Conservation (phyloP, 345 rosid genomes). For the Acer campestre region DNA sequence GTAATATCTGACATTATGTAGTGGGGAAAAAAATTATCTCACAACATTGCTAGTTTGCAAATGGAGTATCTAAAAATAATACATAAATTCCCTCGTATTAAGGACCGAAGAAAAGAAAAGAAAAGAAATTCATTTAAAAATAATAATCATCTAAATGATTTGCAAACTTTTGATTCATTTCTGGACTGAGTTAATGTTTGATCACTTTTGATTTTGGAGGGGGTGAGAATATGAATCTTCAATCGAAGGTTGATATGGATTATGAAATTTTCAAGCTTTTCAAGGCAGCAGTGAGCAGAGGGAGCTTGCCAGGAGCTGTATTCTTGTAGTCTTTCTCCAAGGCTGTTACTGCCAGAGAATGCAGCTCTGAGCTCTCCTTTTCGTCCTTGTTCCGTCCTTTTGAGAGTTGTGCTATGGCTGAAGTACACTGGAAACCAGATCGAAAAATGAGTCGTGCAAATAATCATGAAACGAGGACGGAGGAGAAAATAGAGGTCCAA, state of each 20-base stretch:
- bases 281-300: slow-evolving; percentile 64
- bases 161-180: slow-evolving; percentile 11
- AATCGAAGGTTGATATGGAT: slow-evolving; percentile 15
- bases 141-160: slow-evolving; percentile 12
- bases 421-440: slow-evolving; percentile 58
- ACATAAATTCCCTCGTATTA: slow-evolving; percentile 21
- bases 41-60: slow-evolving; percentile 10
- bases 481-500: neutral
- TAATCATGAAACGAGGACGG: neutral
- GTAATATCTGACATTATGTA: neutral
- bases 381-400: slow-evolving; percentile 88
- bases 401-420: slow-evolving; percentile 77
- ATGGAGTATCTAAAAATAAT: slow-evolving; percentile 14
- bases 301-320: slow-evolving; percentile 69
- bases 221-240: slow-evolving; percentile 20
- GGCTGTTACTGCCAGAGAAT: slow-evolving; percentile 63
- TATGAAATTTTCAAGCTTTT: slow-evolving; percentile 66
- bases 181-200: slow-evolving; percentile 10
- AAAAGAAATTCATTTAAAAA: neutral
- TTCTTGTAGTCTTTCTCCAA: slow-evolving; percentile 90
- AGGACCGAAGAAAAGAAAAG: slow-evolving; percentile 12
- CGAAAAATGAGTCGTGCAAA: slow-evolving; percentile 20
- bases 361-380: slow-evolving; percentile 77
- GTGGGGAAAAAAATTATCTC: slow-evolving; percentile 3
- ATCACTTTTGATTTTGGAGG: slow-evolving; percentile 15